phyloP scores from a whole-genome alignment of 2,329 filamentous ascomycete species.

The Stemphylium vesicarium region DNA sequence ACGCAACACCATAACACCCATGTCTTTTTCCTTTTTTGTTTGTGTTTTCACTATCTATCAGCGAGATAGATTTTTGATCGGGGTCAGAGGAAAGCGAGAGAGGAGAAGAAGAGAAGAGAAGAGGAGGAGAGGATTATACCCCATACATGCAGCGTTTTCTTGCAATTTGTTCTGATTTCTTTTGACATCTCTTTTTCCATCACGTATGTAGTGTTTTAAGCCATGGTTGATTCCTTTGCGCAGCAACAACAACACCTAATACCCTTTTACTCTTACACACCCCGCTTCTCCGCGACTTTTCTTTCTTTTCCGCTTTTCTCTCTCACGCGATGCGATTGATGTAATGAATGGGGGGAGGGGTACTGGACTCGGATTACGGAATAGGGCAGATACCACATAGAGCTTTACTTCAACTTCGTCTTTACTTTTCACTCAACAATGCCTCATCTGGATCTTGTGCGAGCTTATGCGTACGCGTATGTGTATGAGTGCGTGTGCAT shows the following conservation, averaged over 20 bases:
- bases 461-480: too few relatives aligned
- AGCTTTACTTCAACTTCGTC: background rate
- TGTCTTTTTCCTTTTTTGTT: background rate
- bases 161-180: background rate
- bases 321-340: slow-evolving; percentile 14
- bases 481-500: too few relatives aligned
- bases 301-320: background rate
- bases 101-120: background rate
- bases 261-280: background rate
- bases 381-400: slow-evolving; percentile 12
- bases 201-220: slow-evolving; percentile 9
- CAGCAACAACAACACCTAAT: slow-evolving; percentile 11
- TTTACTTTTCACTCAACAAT: background rate
- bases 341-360: slow-evolving; percentile 9
- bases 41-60: background rate
- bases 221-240: background rate
- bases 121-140: slow-evolving; percentile 12
- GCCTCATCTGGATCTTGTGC: background rate
- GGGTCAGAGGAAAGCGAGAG: background rate
- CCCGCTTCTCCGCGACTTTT: background rate
- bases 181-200: background rate
- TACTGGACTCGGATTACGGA: background rate
- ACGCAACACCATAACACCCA: background rate
- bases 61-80: background rate
- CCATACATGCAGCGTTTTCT: slow-evolving; percentile 19